Conservation (phyloP, 768 basidiomycete species). For the Amanita thiersii region DNA sequence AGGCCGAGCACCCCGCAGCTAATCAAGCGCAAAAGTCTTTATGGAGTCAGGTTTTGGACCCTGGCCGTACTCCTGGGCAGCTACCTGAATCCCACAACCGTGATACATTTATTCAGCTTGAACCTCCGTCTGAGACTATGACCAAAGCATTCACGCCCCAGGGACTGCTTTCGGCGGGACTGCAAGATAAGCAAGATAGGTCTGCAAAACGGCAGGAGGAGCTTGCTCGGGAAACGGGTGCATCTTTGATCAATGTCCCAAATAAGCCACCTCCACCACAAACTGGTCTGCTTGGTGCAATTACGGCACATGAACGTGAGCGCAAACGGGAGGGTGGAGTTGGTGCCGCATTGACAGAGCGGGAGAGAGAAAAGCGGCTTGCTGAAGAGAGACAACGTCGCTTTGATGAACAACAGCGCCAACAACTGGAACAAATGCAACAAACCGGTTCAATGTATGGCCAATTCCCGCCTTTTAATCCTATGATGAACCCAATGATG, state of each 20-base stretch:
- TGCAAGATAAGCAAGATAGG: conserved; percentile 93
- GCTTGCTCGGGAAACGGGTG: conserved; percentile 84
- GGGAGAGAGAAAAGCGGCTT: conserved; percentile 85
- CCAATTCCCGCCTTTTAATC: conserved; percentile 47
- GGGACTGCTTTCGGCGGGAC: conserved; percentile 87
- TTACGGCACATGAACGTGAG: conserved; percentile 92
- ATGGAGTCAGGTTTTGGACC: conserved; percentile 88
- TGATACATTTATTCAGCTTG: conserved; percentile 70
- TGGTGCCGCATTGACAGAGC: conserved; percentile 89
- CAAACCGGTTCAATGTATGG: conserved; percentile 70
- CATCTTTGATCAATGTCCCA: conserved; percentile 91
- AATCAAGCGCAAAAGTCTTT: conserved; percentile 59
- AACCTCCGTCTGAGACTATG: conserved; percentile 57
- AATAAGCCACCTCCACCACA: conserved; percentile 92
- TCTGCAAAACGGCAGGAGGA: conserved; percentile 96
- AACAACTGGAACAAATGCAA: conserved; percentile 88
- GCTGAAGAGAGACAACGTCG: conserved; percentile 92
- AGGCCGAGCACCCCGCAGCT: conserved; percentile 45
- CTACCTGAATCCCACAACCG: conserved; percentile 31
- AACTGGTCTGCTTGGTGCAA: conserved; percentile 91
- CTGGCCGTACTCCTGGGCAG: conserved; percentile 42
- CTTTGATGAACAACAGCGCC: conserved; percentile 83
- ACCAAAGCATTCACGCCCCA: conserved; percentile 95
- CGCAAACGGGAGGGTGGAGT: conserved; percentile 92
- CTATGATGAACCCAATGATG: conserved; percentile 71